Percentiles rank a stretch among this genome's conserved stretches.
phyloP scores from a whole-genome alignment of 1,284 basidiomycete genomes.

The Termitomyces sp. region DNA sequence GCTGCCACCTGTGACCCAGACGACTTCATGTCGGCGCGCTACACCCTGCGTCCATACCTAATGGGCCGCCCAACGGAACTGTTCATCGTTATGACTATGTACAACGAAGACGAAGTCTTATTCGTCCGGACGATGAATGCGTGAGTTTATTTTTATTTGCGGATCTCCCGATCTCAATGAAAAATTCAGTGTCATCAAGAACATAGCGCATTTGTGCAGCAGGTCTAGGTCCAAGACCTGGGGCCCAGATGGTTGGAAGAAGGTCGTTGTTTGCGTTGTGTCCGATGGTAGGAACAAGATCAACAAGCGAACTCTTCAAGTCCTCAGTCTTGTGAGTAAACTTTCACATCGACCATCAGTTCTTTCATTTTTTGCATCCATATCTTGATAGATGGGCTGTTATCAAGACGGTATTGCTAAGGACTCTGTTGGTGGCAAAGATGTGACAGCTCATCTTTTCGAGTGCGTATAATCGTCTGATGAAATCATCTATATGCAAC shows the following conservation, averaged over 20 bases:
- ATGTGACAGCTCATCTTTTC: slow-evolving; percentile 91
- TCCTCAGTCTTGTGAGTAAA: slow-evolving; percentile 57
- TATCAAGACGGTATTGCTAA: slow-evolving; percentile 97
- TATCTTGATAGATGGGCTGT: slow-evolving; percentile 71
- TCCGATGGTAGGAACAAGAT: slow-evolving; percentile 89
- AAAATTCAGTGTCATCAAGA: slow-evolving; percentile 75
- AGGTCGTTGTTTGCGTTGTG: slow-evolving; percentile 89
- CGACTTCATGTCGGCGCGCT: slow-evolving; percentile 73
- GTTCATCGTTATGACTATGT: slow-evolving; percentile 95
- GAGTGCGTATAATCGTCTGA: slow-evolving; percentile 47
- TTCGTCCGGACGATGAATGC: slow-evolving; percentile 86
- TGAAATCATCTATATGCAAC: slow-evolving; percentile 10
- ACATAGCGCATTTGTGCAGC: slow-evolving; percentile 80
- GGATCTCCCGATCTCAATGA: slow-evolving; percentile 8
- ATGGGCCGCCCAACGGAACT: slow-evolving; percentile 85
- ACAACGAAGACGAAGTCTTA: slow-evolving; percentile 91
- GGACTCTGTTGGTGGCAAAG: slow-evolving; percentile 87
- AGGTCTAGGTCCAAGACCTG: slow-evolving; percentile 84
- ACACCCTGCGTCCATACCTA: slow-evolving; percentile 82
- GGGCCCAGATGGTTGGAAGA: slow-evolving; percentile 94
- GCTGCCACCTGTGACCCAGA: slow-evolving; percentile 95
- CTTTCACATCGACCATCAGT: slow-evolving; percentile 17
- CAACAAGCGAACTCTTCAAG: slow-evolving; percentile 84
- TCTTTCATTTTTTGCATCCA: neutral
- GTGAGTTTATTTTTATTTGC: slow-evolving; percentile 34